These are phyloP conservation scores for Tremellales sp. DNA, from an alignment of 1,284 basidiomycete species.

Conservation along the genomic window DNA sequence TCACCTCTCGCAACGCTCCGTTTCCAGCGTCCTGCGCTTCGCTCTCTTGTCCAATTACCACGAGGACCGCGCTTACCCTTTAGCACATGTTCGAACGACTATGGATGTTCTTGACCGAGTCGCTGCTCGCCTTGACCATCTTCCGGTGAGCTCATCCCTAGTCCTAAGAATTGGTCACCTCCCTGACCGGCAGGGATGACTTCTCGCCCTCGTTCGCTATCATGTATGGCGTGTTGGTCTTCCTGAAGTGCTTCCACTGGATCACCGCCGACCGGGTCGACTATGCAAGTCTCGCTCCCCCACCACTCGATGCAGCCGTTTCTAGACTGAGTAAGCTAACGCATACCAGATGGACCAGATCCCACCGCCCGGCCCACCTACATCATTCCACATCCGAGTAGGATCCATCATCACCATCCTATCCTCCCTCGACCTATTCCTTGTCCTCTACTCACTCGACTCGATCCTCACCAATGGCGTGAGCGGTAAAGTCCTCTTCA, in stretches of 20 bases:
- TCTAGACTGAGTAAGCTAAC: background rate
- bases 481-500: constrained; percentile 82
- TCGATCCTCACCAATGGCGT: constrained; percentile 56
- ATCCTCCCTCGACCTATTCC: constrained; percentile 30
- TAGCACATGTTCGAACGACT: constrained; percentile 90
- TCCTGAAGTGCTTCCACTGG: constrained; percentile 98
- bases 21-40: too few species aligned
- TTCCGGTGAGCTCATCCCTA: constrained; percentile 59
- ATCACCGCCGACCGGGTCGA: constrained; percentile 90
- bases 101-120: constrained; percentile 98
- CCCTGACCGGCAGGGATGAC: constrained; percentile 56
- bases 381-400: constrained; percentile 81
- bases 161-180: background rate
- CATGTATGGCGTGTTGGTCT: constrained; percentile 87
- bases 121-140: constrained; percentile 90
- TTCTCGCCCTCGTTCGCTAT: constrained; percentile 87
- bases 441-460: constrained; percentile 36
- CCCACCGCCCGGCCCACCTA: constrained; percentile 75
- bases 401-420: constrained; percentile 49
- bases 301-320: background rate
- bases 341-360: constrained; percentile 85
- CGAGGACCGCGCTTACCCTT: too few species aligned
- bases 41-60: too few species aligned
- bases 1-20: too few species aligned
- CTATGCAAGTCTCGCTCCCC: constrained; percentile 69